Percentiles rank a stretch among this genome's conserved stretches.
phyloP scores from a whole-genome alignment of 2,329 filamentous ascomycete species.

The Fusarium sacchari region DNA sequence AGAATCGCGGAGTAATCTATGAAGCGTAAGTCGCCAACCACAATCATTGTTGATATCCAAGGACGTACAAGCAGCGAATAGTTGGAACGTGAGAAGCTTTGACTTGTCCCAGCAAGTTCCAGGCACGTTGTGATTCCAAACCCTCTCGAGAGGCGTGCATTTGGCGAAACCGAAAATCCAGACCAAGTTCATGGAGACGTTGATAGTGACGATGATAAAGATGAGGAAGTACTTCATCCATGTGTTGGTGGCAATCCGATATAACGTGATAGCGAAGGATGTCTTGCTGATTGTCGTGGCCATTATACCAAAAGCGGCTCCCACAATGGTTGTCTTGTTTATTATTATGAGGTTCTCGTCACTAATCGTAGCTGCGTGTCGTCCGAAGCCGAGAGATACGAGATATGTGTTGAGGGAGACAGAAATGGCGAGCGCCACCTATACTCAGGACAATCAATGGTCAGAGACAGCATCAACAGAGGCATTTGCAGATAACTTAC shows the following conservation, averaged over 20 bases:
- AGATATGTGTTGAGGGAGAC: slow-evolving; percentile 48
- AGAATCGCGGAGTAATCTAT: slow-evolving; percentile 49
- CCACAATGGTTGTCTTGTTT: slow-evolving; percentile 44
- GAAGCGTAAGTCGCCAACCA: not conserved
- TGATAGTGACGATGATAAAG: slow-evolving; percentile 48
- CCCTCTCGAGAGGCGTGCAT: slow-evolving; percentile 44
- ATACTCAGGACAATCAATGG: not conserved
- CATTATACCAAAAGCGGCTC: slow-evolving; percentile 46
- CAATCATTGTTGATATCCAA: no score
- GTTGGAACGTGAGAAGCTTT: slow-evolving; percentile 42
- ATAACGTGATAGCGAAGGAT: slow-evolving; percentile 51
- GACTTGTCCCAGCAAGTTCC: slow-evolving; percentile 47
- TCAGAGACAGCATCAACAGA: not conserved
- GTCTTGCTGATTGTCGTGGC: slow-evolving; percentile 52
- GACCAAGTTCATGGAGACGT: slow-evolving; percentile 48
- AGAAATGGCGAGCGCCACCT: slow-evolving; percentile 44
- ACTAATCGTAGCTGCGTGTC: slow-evolving; percentile 36
- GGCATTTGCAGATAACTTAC: slow-evolving; percentile 38
- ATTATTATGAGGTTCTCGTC: slow-evolving; percentile 39
- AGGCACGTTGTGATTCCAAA: slow-evolving; percentile 39
- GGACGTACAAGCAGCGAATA: slow-evolving; percentile 48
- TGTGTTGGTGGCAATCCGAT: slow-evolving; percentile 44
- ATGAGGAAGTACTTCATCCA: slow-evolving; percentile 45
- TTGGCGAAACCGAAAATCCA: slow-evolving; percentile 50
- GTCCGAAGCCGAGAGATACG: slow-evolving; percentile 45